phyloP scores from a whole-genome alignment of 768 basidiomycete species.

The Leccinellum luteum region DNA sequence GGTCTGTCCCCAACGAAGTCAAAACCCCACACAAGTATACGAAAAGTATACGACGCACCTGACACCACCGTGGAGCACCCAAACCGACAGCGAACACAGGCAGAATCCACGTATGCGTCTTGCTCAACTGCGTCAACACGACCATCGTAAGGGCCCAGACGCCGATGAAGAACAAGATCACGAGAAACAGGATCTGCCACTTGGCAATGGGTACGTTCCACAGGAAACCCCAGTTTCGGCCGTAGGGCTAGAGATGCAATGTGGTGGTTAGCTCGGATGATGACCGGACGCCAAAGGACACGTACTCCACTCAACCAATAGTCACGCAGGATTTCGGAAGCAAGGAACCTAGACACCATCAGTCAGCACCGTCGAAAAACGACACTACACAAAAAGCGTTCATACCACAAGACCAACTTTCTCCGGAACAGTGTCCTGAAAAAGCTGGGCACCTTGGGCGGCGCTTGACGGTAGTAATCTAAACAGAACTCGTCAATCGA shows the following conservation, averaged over 20 bases:
- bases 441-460: conserved; percentile 94
- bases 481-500: conserved; percentile 13
- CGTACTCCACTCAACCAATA: conserved; percentile 87
- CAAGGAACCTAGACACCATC: conserved; percentile 58
- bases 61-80: conserved; percentile 94
- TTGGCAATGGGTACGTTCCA: conserved; percentile 83
- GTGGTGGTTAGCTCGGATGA: conserved; percentile 7
- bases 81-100: conserved; percentile 95
- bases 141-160: conserved; percentile 78
- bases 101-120: conserved; percentile 92
- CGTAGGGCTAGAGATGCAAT: conserved; percentile 62
- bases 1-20: conserved; percentile 47
- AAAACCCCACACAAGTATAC: not conserved
- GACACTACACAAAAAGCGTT: not conserved
- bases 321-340: conserved; percentile 87
- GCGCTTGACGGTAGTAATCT: conserved; percentile 91
- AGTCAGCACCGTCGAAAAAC: not conserved
- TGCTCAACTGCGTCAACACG: conserved; percentile 81
- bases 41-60: conserved; percentile 42
- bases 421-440: conserved; percentile 83
- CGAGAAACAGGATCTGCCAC: conserved; percentile 78
- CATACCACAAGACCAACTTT: conserved; percentile 84
- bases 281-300: conserved; percentile 8
- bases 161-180: conserved; percentile 81
- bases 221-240: conserved; percentile 93